Evolutionary conservation across 1,139 yeast genomes (phyloP), one percentile per base, ranked within the genome.

Genomic region (Yamadazyma trypodendri): DNA sequence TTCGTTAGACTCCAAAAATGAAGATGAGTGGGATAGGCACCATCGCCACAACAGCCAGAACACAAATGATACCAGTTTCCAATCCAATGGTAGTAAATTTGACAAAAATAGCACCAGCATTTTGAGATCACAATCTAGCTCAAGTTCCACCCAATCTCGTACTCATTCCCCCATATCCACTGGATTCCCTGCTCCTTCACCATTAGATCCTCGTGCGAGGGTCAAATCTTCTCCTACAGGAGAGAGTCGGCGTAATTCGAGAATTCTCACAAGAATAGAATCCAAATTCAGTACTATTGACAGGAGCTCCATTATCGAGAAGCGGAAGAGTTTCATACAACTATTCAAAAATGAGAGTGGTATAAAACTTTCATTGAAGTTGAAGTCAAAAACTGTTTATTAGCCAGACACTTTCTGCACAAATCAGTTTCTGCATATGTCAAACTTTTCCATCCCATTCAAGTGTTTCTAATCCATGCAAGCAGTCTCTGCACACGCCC

Each of bases 311-410:
- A 31, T 35, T 3, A 16, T 35, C 22, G 45, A 43, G 9, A 49
- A 49, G 16, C 36, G 52, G 20, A 48, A 48, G 36, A 52, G 56
- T 28, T 41, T 54, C 23, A 45, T 52, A 8, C 39, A 38, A 15
- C 32, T 52, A 18, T 51, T 54, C 37, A 44, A 44, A 20, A 44
- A 42, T 14, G 52, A 50, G 13, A 44, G 45, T 9, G 43, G 49
- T 15, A 44, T 43, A 33, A 51, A 43, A 34, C 44, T 51, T 29
- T 45, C 56, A 5, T 33, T 53, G 23, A 54, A 51, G 36, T 35
- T 52, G 25, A 52, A 48, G 31, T 44, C 54, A 10, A 52, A 48
- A 36, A 46, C 47, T 36, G 51, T 48, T 33, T 48, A 47, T 35
- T 48, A 43, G 12, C 12, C 28, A 24, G 14, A 23, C 25, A n/a